Evolutionary conservation across 2,329 filamentous ascomycete species (phyloP), one percentile per base, ranked within the genome.

Genomic region (Fusarium citri): DNA sequence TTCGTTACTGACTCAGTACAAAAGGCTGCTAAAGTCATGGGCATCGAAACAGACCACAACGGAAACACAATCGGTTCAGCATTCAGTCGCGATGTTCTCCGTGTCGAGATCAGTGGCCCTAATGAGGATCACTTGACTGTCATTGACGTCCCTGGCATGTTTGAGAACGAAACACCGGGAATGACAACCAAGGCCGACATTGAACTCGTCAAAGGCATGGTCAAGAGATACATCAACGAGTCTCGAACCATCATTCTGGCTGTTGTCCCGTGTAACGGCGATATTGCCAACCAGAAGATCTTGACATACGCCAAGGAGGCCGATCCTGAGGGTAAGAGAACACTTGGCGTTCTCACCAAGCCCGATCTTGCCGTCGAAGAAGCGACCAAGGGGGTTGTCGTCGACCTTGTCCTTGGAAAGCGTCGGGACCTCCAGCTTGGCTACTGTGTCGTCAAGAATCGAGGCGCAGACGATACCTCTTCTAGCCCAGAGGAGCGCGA

Each of bases 91-190:
- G 83, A 87, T 41, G 66, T 81, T 1, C 72, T 81, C n/a, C 75
- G 76, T 0, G 76, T 81, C 1, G 80, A 81, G 55, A 83, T 85
- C 30, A 77, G 76, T 3, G 83, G 85, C 0, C 86, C 85, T 0
- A 50, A 80, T 0, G 83, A 79, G 69, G 74, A 82, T 5, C 82
- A 86, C 18, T 78, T 87, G 9, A 88, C 85, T 0, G 78, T 88
- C 9, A 87, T 87, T 8, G 86, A 88, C 20, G 84, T 88, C 0
- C 85, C 85, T 0, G 86, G 85, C 0, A 84, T 87, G n/a, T 87
- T 87, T 20, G 64, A 79, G 55, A 69, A 72, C 20, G 55, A 37
- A 1, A 74, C 72, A 0, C 60, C 66, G 48, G 83, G 83, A 0
- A 22, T 81, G 2, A 86, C 84, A 0, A 84, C 83, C 0, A 80